A percentile compares a stretch with the other conserved stretches of the same genome.
Evolutionary conservation across 768 basidiomycete genomes (phyloP).

Genomic region (Mycena rebaudengoi): DNA sequence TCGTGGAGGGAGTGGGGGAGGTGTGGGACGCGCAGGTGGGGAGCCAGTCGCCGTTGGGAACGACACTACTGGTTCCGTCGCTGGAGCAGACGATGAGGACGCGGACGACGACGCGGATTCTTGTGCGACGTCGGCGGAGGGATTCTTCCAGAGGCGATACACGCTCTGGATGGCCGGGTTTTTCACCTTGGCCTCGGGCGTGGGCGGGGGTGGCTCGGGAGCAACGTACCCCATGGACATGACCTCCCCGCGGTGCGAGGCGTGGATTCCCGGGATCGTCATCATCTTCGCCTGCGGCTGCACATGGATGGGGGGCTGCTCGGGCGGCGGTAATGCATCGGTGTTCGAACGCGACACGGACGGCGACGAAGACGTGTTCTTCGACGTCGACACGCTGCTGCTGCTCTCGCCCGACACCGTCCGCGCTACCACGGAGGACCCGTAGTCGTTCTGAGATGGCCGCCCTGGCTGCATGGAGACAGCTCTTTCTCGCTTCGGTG

Average conservation of each 20-base stretch:
- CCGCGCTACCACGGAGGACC: conserved; percentile 14
- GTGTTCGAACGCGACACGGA: neutral
- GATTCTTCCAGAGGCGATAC: conserved; percentile 79
- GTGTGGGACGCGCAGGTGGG: conserved; percentile 21
- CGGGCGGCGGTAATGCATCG: conserved; percentile 10
- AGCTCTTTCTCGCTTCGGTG: conserved; percentile 25
- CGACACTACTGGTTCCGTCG: conserved; percentile 1
- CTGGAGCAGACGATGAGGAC: conserved; percentile 16
- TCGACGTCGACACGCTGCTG: neutral
- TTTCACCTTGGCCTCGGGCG: conserved; percentile 46
- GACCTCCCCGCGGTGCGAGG: conserved; percentile 83
- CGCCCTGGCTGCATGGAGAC: conserved; percentile 21
- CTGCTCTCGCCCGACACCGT: conserved; percentile 2
- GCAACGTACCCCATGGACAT: conserved; percentile 86
- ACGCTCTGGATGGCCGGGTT: conserved; percentile 71
- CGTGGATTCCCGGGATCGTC: conserved; percentile 90
- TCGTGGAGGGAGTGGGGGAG: conserved; percentile 61
- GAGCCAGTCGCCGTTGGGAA: conserved; percentile 14
- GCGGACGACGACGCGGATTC: conserved; percentile 14
- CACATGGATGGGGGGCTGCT: conserved; percentile 65
- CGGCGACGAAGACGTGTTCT: neutral
- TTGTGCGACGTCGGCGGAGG: conserved; percentile 27
- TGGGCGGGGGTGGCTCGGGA: conserved; percentile 46
- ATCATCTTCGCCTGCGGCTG: conserved; percentile 85
- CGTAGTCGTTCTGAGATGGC: conserved; percentile 17